Base-by-base conservation (phyloP, 805 yeast species). In the Lipomyces starkeyi region DNA sequence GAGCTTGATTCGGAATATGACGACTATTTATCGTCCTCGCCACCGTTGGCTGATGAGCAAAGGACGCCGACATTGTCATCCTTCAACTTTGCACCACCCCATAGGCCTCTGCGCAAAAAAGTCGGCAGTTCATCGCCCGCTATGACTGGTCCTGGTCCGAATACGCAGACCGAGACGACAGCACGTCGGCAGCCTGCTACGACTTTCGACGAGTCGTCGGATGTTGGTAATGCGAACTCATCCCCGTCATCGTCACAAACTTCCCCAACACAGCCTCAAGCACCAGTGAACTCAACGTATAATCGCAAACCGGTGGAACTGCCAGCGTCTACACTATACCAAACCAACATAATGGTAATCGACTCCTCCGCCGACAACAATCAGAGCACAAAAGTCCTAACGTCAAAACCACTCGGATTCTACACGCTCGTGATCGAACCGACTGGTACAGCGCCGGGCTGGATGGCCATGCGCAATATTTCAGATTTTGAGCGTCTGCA, bases 401-500 rank as follows among this genome's bases (percentile, higher is more conserved):
- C 55, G 29, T 67, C 72, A 3, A 35, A 58, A 40, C 72, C 72
- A 13, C 35, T 63, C 20, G 72, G 72, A n/a, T 69, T 69, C 35
- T 69, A 69, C 40, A 66, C 72, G 8, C 67, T 69, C 53, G 71
- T 69, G 14, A 66, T 73, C 35, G 75, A 73, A 59, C 75, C 74
- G 5, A 63, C 64, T 8, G 56, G 62, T 13, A 57, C 64, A 7
- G 40, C 61, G 3, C 69, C 74, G 3, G 75, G 75, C 11, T 73
- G 75, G 75, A 71, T 73, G 70, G 72, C 74, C 25, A 71, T 73
- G 65, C 67, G 72, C 35, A 69, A 67, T 54, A 53, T 71, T 25
- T 52, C 59, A 8, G 73, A 71, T 34, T 71, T 73, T 43, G 71
- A 71, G 52, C 58, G 63, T 20, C 62, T 73, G 11, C 72, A 73